Evolutionary conservation across 2,329 filamentous ascomycete genomes (phyloP), one percentile per base, ranked within the genome.

Genomic region (Fusarium acutatum): DNA sequence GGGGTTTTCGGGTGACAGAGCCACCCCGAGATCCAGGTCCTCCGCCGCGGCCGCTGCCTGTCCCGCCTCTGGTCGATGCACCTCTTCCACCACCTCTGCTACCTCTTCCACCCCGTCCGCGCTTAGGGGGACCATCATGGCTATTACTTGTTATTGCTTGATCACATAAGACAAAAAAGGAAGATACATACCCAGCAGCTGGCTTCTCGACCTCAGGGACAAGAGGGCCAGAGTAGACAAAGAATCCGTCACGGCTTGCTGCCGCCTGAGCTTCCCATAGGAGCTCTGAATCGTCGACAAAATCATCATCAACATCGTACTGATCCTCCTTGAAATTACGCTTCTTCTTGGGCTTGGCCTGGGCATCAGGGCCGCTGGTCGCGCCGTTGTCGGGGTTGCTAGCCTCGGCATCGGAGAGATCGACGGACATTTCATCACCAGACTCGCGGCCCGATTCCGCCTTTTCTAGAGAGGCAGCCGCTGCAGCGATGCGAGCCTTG

Each of bases 261-360:
- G 96, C 95, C 12, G 96, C 96, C 80, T 97, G 94, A 79, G 97
- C 94, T 82, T 98, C 94, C 96, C 96, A 98, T 2, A 97, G 88
- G 79, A 98, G 83, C 81, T 99, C 96, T 3, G 95, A 97, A 80
- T 99, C 96, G 78, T 99, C 96, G 63, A 96, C 90, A 82, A 96
- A 96, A 60, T 92, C 93, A 78, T 95, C 93, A 53, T 93, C 92
- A 78, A 93, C 92, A 79, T 96, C 93, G 78, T 95, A 95, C 77
- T 95, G 92, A 82, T 97, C 92, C 81, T 95, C 90, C 80, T 93
- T 92, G 82, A 93, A 92, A 79, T 92, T 92, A 62, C 94, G 90
- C 83, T 94, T 94, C 86, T 94, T 95, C 81, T 93, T 93, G 1
- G 90, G 89, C 75, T 91, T 92, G 49, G 87, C 88, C 30, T 86